These are phyloP conservation scores for Trametes cubensis DNA, from an alignment of 768 basidiomycete genomes.

Conservation along the genomic window DNA sequence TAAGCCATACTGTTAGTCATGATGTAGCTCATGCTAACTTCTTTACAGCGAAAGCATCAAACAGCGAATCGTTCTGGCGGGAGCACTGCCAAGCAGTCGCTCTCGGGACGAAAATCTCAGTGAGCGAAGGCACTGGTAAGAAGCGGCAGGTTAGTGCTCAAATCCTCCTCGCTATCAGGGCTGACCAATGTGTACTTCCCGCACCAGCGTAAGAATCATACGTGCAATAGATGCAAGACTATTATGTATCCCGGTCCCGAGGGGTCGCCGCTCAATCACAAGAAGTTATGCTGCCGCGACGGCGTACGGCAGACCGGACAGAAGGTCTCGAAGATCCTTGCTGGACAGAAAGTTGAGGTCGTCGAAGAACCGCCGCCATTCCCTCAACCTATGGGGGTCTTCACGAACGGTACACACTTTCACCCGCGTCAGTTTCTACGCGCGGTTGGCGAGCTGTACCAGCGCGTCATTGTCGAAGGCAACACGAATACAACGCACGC, in stretches of 20 bases:
- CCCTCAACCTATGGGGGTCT: slow-evolving; percentile 23
- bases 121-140: neutral
- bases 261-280: slow-evolving; percentile 14
- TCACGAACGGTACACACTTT: slow-evolving; percentile 13
- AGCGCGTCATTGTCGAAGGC: neutral
- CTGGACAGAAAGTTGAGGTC: neutral
- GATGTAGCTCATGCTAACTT: neutral
- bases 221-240: slow-evolving; percentile 18
- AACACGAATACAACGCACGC: neutral
- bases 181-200: neutral
- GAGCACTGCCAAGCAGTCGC: slow-evolving; percentile 1
- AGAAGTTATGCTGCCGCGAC: slow-evolving; percentile 19
- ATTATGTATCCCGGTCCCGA: slow-evolving; percentile 19
- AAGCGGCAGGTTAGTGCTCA: neutral
- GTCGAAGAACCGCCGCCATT: slow-evolving; percentile 3
- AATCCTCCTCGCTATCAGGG: neutral
- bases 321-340: neutral
- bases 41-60: neutral
- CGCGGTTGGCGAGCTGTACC: slow-evolving; percentile 2
- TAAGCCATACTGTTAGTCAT: neutral
- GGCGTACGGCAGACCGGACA: slow-evolving; percentile 2
- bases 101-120: neutral
- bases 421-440: neutral
- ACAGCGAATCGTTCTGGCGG: neutral
- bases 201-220: slow-evolving; percentile 9